Conservation (phyloP, 768 basidiomycete species). For the Mycena maculata region DNA sequence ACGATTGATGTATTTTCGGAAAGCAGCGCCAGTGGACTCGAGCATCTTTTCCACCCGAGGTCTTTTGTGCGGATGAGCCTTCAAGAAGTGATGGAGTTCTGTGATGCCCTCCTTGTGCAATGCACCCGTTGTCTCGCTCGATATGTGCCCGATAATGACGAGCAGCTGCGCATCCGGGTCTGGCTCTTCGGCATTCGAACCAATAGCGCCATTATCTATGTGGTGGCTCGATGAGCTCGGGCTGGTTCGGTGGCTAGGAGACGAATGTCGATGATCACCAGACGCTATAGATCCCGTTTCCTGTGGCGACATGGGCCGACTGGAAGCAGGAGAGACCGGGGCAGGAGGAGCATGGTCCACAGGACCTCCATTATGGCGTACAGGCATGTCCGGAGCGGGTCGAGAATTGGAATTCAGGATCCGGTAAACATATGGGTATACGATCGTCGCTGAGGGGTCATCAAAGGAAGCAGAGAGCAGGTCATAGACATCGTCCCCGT, state of each 20-base stretch:
- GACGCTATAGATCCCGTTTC: constrained; percentile 66
- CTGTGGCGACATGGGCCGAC: constrained; percentile 78
- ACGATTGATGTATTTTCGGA: constrained; percentile 91
- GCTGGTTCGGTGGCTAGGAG: constrained; percentile 75
- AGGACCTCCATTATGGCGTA: constrained; percentile 46
- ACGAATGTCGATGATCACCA: constrained; percentile 62
- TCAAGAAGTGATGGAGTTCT: constrained; percentile 92
- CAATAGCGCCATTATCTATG: constrained; percentile 63
- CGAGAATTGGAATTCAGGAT: constrained; percentile 80
- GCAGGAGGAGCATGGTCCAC: constrained; percentile 53
- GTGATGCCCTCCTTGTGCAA: constrained; percentile 95
- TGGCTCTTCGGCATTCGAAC: constrained; percentile 77
- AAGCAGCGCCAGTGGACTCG: constrained; percentile 88
- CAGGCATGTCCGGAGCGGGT: constrained; percentile 53
- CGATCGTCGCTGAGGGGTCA: constrained; percentile 96
- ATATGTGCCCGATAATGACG: constrained; percentile 87
- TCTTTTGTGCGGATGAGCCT: constrained; percentile 88
- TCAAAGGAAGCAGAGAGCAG: constrained; percentile 91
- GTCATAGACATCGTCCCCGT: constrained; percentile 92
- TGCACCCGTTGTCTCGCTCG: constrained; percentile 88
- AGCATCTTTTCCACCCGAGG: constrained; percentile 88
- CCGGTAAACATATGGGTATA: constrained; percentile 94
- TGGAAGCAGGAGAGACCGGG: constrained; percentile 70
- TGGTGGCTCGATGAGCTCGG: constrained; percentile 74
- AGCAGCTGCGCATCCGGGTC: constrained; percentile 89